These are phyloP conservation scores for Plasmodium fragile DNA, from an alignment of 169 alveolate genomes.

Conservation along the genomic window DNA sequence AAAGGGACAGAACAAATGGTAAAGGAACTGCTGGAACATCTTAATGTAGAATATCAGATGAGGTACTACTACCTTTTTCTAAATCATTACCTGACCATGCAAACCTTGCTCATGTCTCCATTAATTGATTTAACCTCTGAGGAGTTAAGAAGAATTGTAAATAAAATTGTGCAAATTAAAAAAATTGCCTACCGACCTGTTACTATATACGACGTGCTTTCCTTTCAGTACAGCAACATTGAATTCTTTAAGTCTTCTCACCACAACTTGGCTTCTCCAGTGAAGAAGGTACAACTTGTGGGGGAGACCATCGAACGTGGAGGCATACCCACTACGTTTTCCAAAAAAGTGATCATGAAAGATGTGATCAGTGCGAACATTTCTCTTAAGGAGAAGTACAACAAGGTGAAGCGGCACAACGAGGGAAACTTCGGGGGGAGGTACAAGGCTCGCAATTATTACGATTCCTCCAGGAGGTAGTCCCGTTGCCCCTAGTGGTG, in stretches of 20 bases:
- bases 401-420: constrained; percentile 13
- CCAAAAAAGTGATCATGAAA: constrained; percentile 32
- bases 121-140: constrained; percentile 27
- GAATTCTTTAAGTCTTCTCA: constrained; percentile 29
- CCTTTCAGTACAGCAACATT: constrained; percentile 44
- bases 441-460: constrained; percentile 53
- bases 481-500: background rate
- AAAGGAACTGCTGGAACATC: constrained; percentile 16
- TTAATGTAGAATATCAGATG: constrained; percentile 46
- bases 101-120: constrained; percentile 46
- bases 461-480: constrained; percentile 29
- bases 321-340: constrained; percentile 46
- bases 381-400: constrained; percentile 34
- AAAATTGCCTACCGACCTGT: constrained; percentile 20
- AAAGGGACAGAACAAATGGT: constrained; percentile 16
- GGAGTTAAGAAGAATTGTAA: constrained; percentile 22
- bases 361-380: constrained; percentile 64
- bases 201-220: constrained; percentile 42
- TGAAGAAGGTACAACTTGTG: constrained; percentile 44
- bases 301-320: constrained; percentile 49
- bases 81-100: constrained; percentile 50
- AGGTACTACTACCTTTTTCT: constrained; percentile 52
- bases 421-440: constrained; percentile 9
- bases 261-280: constrained; percentile 36
- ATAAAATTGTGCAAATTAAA: constrained; percentile 28